Evolutionary conservation across 768 basidiomycete genomes (phyloP), one percentile per base, ranked within the genome.

Genomic region (Pisolithus marmoratus): DNA sequence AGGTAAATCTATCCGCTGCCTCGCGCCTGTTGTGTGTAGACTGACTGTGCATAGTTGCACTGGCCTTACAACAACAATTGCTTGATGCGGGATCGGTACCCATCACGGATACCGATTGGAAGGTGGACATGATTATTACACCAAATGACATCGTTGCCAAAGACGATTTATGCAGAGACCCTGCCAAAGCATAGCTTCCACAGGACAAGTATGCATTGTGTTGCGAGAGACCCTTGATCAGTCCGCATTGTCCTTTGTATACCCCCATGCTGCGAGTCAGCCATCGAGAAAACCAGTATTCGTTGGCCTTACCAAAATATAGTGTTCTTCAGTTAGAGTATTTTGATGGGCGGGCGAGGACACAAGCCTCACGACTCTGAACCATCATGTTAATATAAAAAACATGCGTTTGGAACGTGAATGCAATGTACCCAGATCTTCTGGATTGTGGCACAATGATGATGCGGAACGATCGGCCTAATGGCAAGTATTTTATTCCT

Each of bases 1-100:
- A 49, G 81, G 89, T 88, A 56, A 53, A 72, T 58, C 53, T 48
- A 54, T 38, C 54, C 48, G 41, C 58, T 31, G 48, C 34, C 34
- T 51, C 52, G 50, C 53, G 15, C 19, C 38, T 47, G 50, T 52
- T 45, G 50, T 55, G 50, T 46, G 51, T 55, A 55, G 51, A 70
- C 44, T 8, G 41, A 37, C 27, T 38, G 38, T n/a, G 3, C 54
- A 3, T 29, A 88, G 85, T 85, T n/a, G 85, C 79, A 1, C 62
- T 88, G 52, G 76, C 83, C 3, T 68, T 88, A 37, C 74, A 77
- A 24, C 83, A 85, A 57, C 86, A 88, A 57, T 58, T 87, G 12
- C 62, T 86, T 20, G 75, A 75, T 36, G 65, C 58, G n/a, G 72
- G 70, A 27, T 52, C 71, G 46, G 72, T 88, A 22, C 86, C 85